Evolutionary conservation across 352 stramenopile species (phyloP).

Genomic region (Globisporangium splendens): DNA sequence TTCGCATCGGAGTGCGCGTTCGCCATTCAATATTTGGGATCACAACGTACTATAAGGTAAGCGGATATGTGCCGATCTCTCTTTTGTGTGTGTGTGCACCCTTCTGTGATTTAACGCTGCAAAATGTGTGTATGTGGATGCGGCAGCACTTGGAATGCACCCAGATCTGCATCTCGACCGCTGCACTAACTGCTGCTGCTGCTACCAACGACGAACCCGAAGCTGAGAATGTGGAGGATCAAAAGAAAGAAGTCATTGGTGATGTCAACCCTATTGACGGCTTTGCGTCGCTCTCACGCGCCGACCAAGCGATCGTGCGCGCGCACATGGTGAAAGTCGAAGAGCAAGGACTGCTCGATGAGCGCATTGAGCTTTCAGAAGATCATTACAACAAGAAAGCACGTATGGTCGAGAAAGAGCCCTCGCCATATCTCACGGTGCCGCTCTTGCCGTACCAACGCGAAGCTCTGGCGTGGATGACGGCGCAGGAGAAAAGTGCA

Average conservation of each 20-base stretch:
- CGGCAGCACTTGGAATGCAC: slow-evolving; percentile 42
- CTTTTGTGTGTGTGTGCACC: neutral
- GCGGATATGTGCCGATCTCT: neutral
- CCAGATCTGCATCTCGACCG: slow-evolving; percentile 31
- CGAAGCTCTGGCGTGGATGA: slow-evolving; percentile 96
- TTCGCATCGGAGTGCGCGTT: slow-evolving; percentile 60
- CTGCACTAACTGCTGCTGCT: neutral
- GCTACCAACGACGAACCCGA: neutral
- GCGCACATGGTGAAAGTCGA: slow-evolving; percentile 64
- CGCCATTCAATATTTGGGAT: slow-evolving; percentile 79
- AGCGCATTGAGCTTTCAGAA: slow-evolving; percentile 61
- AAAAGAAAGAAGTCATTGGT: slow-evolving; percentile 10
- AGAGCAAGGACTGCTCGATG: slow-evolving; percentile 48
- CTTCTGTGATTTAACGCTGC: neutral
- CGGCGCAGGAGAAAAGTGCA: slow-evolving; percentile 86
- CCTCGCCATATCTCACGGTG: slow-evolving; percentile 75
- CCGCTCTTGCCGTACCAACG: slow-evolving; percentile 98
- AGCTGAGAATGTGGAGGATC: slow-evolving; percentile 12
- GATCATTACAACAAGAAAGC: slow-evolving; percentile 72
- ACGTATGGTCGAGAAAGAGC: slow-evolving; percentile 63
- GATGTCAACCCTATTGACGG: slow-evolving; percentile 44
- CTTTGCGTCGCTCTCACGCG: slow-evolving; percentile 28
- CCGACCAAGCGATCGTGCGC: slow-evolving; percentile 44
- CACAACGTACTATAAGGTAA: slow-evolving; percentile 81
- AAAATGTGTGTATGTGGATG: neutral